Base-by-base conservation (phyloP, 768 basidiomycete species). In the Sarcodon aspratus region DNA sequence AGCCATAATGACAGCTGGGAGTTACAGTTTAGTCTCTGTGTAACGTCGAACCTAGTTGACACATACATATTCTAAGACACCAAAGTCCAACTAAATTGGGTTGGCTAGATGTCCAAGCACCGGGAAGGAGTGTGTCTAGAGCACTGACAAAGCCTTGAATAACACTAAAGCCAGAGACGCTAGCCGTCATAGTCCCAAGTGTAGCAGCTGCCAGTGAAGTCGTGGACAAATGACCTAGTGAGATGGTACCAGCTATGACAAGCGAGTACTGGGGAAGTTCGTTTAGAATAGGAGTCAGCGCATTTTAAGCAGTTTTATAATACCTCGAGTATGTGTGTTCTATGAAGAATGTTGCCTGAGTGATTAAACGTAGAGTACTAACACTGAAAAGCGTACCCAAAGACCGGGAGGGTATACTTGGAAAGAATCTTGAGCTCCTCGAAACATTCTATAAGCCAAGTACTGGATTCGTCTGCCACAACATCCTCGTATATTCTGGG, bases 41-140 rank as follows among this genome's bases (percentile, higher is more conserved):
- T 34, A 31, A 17, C 9, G 33, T 31, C 42, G 47, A 33, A 37
- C 17, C 27, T 32, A 31, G 15, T 12, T 17, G 40, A 36, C 48
- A 69, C 82, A 42, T 54, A 85, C 85, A 69, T 86, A 90, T 92
- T 54, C 93, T 71, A 62, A 94, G 91, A 8, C 85, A 66, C 93
- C 93, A 95, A 7, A 95, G 71, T 7, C 93, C 93, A 9, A 97
- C 89, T 9, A 90, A 72, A 12, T 82, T 67, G 0, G 93, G 95
- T 32, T 83, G 80, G 1, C 80, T 60, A 3, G 91, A 92, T 0
- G 96, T 94, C 93, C 89, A 99, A 12, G 95, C 93, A 36, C 89
- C 80, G 1, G 96, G 95, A 8, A 97, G 78, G 57, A 99, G 75
- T 0, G 94, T 94, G 62, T 99, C 96, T 15, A 99, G 78, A 0